phyloP scores from a whole-genome alignment of 331 rosid genomes.

The Pyrus hybrid region DNA sequence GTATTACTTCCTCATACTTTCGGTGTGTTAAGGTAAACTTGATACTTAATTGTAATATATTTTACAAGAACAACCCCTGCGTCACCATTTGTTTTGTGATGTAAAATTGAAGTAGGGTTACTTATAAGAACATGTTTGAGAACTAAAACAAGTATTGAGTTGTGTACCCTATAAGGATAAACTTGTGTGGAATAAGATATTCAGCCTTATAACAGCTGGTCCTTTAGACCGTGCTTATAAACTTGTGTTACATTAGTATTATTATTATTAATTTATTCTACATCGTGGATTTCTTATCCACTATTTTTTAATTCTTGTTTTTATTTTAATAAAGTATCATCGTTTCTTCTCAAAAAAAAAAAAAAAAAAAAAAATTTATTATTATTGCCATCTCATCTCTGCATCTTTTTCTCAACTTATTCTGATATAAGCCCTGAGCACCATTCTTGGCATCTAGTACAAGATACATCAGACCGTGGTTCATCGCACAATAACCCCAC shows the following conservation, averaged over 20 bases:
- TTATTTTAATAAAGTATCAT: too few relatives aligned
- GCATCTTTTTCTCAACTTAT: neutral
- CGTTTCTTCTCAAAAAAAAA: too few relatives aligned
- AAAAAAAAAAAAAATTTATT: too few relatives aligned
- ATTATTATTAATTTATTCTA: too few relatives aligned
- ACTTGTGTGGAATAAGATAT: neutral
- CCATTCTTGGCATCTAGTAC: neutral
- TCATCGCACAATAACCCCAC: neutral
- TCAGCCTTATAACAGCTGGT: neutral
- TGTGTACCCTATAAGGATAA: neutral
- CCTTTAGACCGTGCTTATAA: neutral
- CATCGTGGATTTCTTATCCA: too few relatives aligned
- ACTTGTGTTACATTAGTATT: neutral
- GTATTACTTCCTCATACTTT: neutral
- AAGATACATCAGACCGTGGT: neutral
- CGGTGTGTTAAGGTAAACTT: neutral
- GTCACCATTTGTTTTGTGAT: neutral
- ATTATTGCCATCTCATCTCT: neutral
- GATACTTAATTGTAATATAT: neutral
- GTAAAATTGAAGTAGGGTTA: too few relatives aligned
- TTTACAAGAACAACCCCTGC: neutral
- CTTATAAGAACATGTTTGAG: neutral
- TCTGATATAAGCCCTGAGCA: neutral
- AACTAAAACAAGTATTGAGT: neutral
- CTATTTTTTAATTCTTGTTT: too few relatives aligned